Evolutionary conservation across 345 rosid species (phyloP).

Genomic region (Pistacia atlantica): DNA sequence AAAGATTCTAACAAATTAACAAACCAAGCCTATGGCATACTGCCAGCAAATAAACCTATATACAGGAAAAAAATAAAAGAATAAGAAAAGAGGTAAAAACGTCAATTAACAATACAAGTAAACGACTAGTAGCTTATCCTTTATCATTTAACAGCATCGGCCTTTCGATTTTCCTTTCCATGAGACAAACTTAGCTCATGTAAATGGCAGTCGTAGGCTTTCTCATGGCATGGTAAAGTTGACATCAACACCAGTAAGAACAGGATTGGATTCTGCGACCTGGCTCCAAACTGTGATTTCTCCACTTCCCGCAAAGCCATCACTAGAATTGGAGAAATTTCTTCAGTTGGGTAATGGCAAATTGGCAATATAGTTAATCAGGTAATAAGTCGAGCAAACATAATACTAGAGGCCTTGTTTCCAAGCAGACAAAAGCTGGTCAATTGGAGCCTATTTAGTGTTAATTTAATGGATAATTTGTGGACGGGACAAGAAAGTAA

Average conservation of each 20-base stretch:
- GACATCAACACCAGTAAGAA: conserved; percentile 71
- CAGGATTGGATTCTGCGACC: conserved; percentile 83
- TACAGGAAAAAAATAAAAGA: no score
- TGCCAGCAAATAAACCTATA: no score
- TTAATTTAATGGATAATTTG: conserved; percentile 78
- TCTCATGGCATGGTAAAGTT: conserved; percentile 41
- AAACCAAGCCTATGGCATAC: no score
- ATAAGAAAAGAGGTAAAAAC: no score
- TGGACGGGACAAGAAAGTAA: conserved; percentile 84
- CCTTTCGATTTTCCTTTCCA: no score
- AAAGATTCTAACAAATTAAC: no score
- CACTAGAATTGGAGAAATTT: conserved; percentile 65
- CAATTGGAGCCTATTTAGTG: conserved; percentile 59
- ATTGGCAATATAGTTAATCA: conserved; percentile 62
- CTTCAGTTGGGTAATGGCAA: conserved; percentile 51
- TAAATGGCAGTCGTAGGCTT: conserved; percentile 35
- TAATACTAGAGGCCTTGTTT: conserved; percentile 86
- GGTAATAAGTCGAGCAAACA: conserved; percentile 69
- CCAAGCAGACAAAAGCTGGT: conserved; percentile 65
- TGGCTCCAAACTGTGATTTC: conserved; percentile 86
- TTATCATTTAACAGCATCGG: no score
- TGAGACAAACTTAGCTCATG: conserved; percentile 29
- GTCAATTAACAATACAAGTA: no score
- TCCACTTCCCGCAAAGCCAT: conserved; percentile 78
- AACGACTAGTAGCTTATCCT: no score